Conservation (phyloP, 2,329 filamentous ascomycete genomes). For the Sarocladium kiliense region DNA sequence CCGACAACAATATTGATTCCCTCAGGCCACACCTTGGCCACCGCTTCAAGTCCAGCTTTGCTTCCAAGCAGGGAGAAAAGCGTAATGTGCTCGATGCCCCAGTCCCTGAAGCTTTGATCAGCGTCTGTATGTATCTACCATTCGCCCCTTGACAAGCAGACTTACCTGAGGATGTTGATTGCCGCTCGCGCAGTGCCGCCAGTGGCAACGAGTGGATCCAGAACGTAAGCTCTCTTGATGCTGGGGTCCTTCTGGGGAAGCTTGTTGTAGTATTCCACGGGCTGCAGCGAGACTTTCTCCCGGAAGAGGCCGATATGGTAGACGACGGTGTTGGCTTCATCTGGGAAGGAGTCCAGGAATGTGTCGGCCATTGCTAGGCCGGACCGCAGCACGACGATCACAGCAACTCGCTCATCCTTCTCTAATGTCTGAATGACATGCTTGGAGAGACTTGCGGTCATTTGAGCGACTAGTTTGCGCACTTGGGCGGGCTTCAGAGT, state of each 20-base stretch:
- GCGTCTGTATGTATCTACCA: no score
- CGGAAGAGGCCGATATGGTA: constrained; percentile 49
- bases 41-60: constrained; percentile 45
- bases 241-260: constrained; percentile 34
- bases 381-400: constrained; percentile 29
- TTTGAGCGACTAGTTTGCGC: not conserved
- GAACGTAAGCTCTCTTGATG: constrained; percentile 53
- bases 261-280: constrained; percentile 69
- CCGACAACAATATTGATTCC: constrained; percentile 14
- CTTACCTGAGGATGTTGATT: constrained; percentile 49
- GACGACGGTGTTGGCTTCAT: constrained; percentile 27
- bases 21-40: constrained; percentile 48
- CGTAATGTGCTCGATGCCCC: constrained; percentile 59
- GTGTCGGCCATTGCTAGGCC: constrained; percentile 32
- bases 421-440: constrained; percentile 13
- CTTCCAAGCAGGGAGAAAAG: constrained; percentile 53
- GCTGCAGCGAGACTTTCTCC: constrained; percentile 51
- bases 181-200: constrained; percentile 62
- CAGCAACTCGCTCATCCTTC: constrained; percentile 21
- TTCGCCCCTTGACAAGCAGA: not conserved
- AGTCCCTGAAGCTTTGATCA: constrained; percentile 52
- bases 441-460: constrained; percentile 20
- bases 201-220: constrained; percentile 64
- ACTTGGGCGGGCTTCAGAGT: not conserved
- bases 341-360: constrained; percentile 22